These are phyloP conservation scores for Aspergillus sp. DNA, from an alignment of 2,329 filamentous ascomycete species.

Conservation along the genomic window DNA sequence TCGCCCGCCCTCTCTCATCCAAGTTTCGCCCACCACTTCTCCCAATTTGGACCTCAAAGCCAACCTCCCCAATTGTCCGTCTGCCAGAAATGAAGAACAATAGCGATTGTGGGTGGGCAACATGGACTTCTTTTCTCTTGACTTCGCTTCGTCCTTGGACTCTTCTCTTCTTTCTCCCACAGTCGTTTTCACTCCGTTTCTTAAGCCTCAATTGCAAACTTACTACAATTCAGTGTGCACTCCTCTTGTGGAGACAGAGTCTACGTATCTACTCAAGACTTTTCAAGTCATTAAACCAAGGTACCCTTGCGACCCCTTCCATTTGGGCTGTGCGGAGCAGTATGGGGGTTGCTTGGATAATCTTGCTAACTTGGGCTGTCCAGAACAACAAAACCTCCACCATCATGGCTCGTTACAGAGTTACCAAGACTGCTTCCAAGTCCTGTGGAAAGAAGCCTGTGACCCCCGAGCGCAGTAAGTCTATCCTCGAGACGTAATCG, in stretches of 20 bases:
- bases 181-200: not conserved
- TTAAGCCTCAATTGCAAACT: not conserved
- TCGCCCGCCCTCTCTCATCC: not conserved
- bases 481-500: not conserved
- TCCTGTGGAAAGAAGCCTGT: not conserved
- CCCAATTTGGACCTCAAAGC: conserved; percentile 13
- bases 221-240: not conserved
- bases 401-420: not conserved
- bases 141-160: not conserved
- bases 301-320: not conserved
- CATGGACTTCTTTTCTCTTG: conserved; percentile 1
- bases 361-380: not conserved
- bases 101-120: not conserved
- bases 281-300: not conserved
- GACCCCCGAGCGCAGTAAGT: not conserved
- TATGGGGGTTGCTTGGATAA: not conserved
- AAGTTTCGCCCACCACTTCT: not conserved
- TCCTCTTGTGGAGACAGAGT: not conserved
- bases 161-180: not conserved
- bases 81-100: conserved; percentile 7
- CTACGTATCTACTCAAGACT: not conserved
- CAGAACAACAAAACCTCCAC: not conserved
- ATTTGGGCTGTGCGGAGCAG: not conserved
- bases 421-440: not conserved
- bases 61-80: conserved; percentile 18